These are phyloP conservation scores for Thecaphora thlaspeos DNA, from an alignment of 1,284 basidiomycete genomes.

Conservation along the genomic window DNA sequence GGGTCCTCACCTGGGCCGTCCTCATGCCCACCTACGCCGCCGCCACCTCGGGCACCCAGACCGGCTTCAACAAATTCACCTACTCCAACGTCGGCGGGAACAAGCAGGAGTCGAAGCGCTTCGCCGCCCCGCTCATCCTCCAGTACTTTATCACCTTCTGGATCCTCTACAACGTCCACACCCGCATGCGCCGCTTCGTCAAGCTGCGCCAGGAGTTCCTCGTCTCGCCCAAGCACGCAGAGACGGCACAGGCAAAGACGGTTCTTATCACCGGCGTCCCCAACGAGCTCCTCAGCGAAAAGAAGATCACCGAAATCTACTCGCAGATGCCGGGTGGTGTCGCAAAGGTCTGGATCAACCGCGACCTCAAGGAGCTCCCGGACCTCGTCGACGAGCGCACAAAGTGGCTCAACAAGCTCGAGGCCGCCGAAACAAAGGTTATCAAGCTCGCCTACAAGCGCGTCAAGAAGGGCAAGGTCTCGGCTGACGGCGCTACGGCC, in stretches of 20 bases:
- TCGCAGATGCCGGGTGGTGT: slow-evolving; percentile 78
- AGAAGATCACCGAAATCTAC: slow-evolving; percentile 70
- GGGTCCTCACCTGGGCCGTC: slow-evolving; percentile 54
- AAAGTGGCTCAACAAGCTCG: slow-evolving; percentile 74
- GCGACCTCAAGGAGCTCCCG: slow-evolving; percentile 78
- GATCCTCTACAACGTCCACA: slow-evolving; percentile 77
- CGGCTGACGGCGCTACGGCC: slow-evolving; percentile 17
- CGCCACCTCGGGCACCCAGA: slow-evolving; percentile 59
- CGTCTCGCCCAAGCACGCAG: slow-evolving; percentile 70
- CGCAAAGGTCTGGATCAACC: slow-evolving; percentile 83
- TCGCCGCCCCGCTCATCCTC: slow-evolving; percentile 44
- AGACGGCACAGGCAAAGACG: slow-evolving; percentile 78
- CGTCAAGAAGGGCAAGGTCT: slow-evolving; percentile 56
- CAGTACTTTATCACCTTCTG: slow-evolving; percentile 62
- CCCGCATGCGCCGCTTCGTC: slow-evolving; percentile 79
- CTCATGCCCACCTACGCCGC: slow-evolving; percentile 67
- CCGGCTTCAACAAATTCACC: slow-evolving; percentile 72
- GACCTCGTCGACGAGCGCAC: slow-evolving; percentile 76
- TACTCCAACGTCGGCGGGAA: slow-evolving; percentile 68
- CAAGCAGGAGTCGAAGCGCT: slow-evolving; percentile 43
- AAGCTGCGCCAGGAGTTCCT: slow-evolving; percentile 80
- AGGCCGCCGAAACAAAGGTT: slow-evolving; percentile 76
- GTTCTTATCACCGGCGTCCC: slow-evolving; percentile 87
- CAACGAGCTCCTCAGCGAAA: slow-evolving; percentile 68
- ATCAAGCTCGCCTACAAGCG: slow-evolving; percentile 72